Base-by-base conservation (phyloP, 2,329 filamentous ascomycete genomes). In the Exutisphaerella laricina region DNA sequence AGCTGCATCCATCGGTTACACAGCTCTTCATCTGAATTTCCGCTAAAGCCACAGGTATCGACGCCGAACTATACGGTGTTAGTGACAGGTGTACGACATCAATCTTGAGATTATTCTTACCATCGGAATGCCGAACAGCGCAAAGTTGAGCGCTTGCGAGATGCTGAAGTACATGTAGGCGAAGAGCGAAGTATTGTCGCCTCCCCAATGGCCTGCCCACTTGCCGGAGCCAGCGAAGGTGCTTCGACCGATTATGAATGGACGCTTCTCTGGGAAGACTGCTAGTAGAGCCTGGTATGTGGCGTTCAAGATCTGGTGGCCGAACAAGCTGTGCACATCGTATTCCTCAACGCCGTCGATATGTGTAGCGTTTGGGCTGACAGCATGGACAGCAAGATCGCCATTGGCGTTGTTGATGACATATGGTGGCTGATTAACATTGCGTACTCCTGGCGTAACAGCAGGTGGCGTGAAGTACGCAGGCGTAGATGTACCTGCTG, bases 211-310 rank as follows among this genome's bases (percentile, higher is more conserved):
- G 1, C 85, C 86, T 1, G 85, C 82, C 68, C 77, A 84, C 60
- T 78, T 79, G 1, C 88, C 87, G 0, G 79, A 79, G 3, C 87
- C 86, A 7, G 85, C 75, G 58, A 90, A 92, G 1, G 86, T 92
- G 28, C 82, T 86, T 12, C 88, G 80, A 0, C 84, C 85, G 56
- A 94, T 88, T 58, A 94, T 84, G 65, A 94, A 86, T 0, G 88
- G 88, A 0, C 88, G 79, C 61, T 85, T 84, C 10, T 68, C 71
- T 0, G 83, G 79, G 46, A 79, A 78, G 13, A 85, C 70, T 2
- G 70, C 62, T 3, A 82, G 68, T 22, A 92, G 75, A 44, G 79
- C 84, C 34, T 82, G 68, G 59, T 88, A 87, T 0, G 87, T 92
- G 7, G 85, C 84, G 46, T 84, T 84, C 43, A 88, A 70, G 51